Evolutionary conservation across 306 rosid species (phyloP).

Genomic region (Quercus suber): DNA sequence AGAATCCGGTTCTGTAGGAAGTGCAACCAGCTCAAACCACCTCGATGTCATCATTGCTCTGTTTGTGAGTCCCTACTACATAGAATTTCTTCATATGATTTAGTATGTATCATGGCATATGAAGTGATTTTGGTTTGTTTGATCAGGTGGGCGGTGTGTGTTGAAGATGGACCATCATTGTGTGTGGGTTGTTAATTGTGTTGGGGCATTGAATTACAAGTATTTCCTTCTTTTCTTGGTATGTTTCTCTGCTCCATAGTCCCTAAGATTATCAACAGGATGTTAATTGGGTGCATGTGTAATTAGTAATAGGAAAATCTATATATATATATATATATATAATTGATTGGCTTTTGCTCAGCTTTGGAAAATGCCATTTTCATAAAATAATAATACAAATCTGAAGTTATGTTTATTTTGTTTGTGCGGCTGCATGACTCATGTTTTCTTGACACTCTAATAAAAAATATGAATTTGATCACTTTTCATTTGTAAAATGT

Average conservation of each 20-base stretch:
- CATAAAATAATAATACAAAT: neutral
- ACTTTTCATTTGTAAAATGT: conserved; percentile 16
- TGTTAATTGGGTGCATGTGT: too few species aligned
- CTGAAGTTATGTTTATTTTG: conserved; percentile 7
- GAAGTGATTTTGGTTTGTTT: conserved; percentile 12
- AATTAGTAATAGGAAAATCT: too few species aligned
- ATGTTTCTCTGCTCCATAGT: conserved; percentile 27
- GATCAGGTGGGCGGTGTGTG: conserved; percentile 94
- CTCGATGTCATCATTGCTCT: conserved; percentile 97
- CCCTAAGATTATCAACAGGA: neutral
- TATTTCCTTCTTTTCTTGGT: conserved; percentile 96
- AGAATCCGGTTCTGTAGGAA: conserved; percentile 77
- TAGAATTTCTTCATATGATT: neutral
- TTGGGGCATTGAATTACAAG: conserved; percentile 92
- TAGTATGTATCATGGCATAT: neutral
- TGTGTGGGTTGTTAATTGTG: conserved; percentile 99
- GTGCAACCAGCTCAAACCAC: conserved; percentile 85
- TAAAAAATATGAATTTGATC: conserved; percentile 11
- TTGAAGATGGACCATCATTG: conserved; percentile 99
- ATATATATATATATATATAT: too few species aligned
- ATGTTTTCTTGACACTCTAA: neutral
- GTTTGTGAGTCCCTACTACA: conserved; percentile 69
- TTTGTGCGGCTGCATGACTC: neutral
- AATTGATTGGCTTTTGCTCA: neutral
- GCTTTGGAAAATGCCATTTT: conserved; percentile 11